Base-by-base conservation (phyloP, 352 stramenopile species). In the Plasmopara viticola region DNA sequence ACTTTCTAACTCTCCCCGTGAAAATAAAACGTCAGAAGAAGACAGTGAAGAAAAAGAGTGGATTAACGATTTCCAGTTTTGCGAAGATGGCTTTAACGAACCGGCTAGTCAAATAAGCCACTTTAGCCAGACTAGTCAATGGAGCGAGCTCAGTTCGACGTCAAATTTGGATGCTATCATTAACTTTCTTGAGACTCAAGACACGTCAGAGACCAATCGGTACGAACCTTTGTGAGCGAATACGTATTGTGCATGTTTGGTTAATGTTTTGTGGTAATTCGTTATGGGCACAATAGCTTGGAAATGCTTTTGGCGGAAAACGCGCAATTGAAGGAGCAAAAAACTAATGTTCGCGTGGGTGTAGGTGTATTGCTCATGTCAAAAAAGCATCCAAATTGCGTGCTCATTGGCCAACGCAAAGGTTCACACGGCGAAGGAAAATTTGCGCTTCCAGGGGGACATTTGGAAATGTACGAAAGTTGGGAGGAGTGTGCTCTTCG, bases 121-220 rank as follows among this genome's bases (percentile, higher is more conserved):
- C 54, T 59, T 87, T 41, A 89, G 74, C 47, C 78, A 89, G 38
- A 53, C 70, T 14, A 93, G 83, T 45, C 78, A 93, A 46, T 86
- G 77, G 76, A 90, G 83, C 49, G 78, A 90, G 59, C 66, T 91
- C 39, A 90, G 75, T 65, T 87, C 72, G 30, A 91, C 81, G 39
- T 89, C 80, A 38, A 87, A 93, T 39, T 60, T 93, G 48, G 82
- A 90, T 60, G 80, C 87, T 44, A 90, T 93, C 57, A 87, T 93
- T 56, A 88, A 62, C 48, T 93, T 90, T 49, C 58, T 93, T 3
- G 83, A 93, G 48, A 80, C 81, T 47, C 80, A 93, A 33, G 83
- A 90, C 58, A 68, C 68, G 17, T 67, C 75, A 4, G 79, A 90
- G 40, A 74, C 48, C 29, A 71, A 79, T 39, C 71, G 82, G 78